phyloP scores from a whole-genome alignment of 2,329 filamentous ascomycete species.

The Arthrobotrys sphaeroides region DNA sequence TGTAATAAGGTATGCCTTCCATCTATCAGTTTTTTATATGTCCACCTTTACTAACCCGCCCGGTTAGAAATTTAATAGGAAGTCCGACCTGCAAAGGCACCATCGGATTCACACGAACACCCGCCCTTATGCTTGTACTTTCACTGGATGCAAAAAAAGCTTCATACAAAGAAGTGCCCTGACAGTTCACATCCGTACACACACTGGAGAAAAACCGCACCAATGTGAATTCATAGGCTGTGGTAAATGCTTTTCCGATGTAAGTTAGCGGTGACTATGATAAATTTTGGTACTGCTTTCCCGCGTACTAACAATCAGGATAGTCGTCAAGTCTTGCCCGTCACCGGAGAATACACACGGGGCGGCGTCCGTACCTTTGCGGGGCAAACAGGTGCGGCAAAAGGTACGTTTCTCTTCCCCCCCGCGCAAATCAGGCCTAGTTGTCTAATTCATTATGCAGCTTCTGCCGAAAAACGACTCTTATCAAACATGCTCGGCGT shows the following conservation, averaged over 20 bases:
- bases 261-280: slow-evolving; percentile 61
- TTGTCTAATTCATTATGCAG: slow-evolving; percentile 60
- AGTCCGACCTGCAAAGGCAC: slow-evolving; percentile 75
- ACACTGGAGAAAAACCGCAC: slow-evolving; percentile 77
- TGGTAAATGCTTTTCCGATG: slow-evolving; percentile 75
- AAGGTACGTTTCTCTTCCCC: slow-evolving; percentile 63
- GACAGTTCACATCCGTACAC: slow-evolving; percentile 75
- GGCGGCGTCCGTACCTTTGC: slow-evolving; percentile 73
- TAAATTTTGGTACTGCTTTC: neutral
- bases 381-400: slow-evolving; percentile 71
- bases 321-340: slow-evolving; percentile 73
- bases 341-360: slow-evolving; percentile 73
- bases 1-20: slow-evolving; percentile 57
- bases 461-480: slow-evolving; percentile 75
- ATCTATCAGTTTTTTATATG: neutral
- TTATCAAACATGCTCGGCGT: slow-evolving; percentile 59
- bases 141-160: slow-evolving; percentile 72
- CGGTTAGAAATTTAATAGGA: slow-evolving; percentile 75
- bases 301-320: neutral
- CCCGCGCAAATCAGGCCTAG: neutral
- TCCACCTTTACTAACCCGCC: neutral
- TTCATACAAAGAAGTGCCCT: slow-evolving; percentile 77
- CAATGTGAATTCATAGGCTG: slow-evolving; percentile 73
- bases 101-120: slow-evolving; percentile 78
- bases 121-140: slow-evolving; percentile 72